Evolutionary conservation across 371 early-diverging fungal genomes (phyloP).

Genomic region (Zychaea mexicana): DNA sequence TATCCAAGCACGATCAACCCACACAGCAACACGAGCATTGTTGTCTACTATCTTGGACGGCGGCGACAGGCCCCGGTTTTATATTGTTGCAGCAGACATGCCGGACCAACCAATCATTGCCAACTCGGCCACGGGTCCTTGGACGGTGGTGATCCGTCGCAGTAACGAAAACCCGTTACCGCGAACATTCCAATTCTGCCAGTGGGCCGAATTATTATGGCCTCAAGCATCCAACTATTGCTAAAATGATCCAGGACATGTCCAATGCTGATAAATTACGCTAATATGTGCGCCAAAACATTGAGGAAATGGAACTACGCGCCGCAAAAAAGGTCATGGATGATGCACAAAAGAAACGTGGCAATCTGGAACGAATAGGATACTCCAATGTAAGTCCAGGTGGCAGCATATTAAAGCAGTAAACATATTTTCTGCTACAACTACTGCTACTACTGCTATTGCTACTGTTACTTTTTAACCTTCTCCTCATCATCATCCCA

Average conservation of each 20-base stretch:
- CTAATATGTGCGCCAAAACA: conserved; percentile 71
- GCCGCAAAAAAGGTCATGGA: conserved; percentile 52
- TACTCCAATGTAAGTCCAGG: conserved; percentile 29
- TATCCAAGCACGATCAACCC: conserved; percentile 80
- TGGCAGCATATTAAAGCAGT: not conserved
- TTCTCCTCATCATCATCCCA: not conserved
- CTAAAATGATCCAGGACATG: conserved; percentile 87
- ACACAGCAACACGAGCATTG: conserved; percentile 59
- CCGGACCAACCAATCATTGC: conserved; percentile 67
- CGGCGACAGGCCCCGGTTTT: conserved; percentile 72
- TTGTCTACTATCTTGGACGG: conserved; percentile 81
- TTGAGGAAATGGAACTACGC: conserved; percentile 58
- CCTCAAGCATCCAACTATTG: conserved; percentile 86
- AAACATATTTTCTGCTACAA: not conserved
- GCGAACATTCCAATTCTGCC: conserved; percentile 79
- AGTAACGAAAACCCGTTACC: conserved; percentile 76
- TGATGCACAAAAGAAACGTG: conserved; percentile 47
- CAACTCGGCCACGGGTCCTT: conserved; percentile 90
- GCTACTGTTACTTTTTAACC: not conserved
- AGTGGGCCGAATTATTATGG: conserved; percentile 93
- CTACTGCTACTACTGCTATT: not conserved
- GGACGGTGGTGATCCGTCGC: conserved; percentile 83
- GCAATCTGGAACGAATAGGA: conserved; percentile 44
- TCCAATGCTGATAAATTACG: conserved; percentile 71
- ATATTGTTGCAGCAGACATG: conserved; percentile 76